phyloP scores from a whole-genome alignment of 176 grass and related monocot species.

The Stipa capillata region DNA sequence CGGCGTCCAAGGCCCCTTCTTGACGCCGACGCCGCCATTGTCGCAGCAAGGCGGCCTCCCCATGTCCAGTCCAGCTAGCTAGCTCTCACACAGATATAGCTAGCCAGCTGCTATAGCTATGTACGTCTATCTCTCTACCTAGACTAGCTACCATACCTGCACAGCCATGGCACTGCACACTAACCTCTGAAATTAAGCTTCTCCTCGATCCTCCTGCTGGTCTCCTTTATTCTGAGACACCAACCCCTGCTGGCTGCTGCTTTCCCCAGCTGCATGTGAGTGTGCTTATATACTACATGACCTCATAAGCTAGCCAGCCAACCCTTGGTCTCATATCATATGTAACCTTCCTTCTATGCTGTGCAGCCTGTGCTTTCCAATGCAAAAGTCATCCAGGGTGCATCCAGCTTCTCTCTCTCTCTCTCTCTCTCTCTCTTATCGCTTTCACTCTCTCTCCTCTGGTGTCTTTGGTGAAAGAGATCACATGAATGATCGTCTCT shows the following conservation, averaged over 20 bases:
- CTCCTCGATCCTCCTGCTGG: neutral
- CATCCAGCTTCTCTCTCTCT: conserved; percentile 1
- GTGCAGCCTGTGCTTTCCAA: conserved; percentile 21
- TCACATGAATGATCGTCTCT: too few relatives aligned
- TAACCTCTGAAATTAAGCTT: conserved; percentile 15
- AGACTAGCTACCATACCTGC: neutral
- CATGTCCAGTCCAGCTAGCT: conserved; percentile 16
- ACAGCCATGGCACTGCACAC: conserved; percentile 10
- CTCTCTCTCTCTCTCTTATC: too few relatives aligned
- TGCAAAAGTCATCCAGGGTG: conserved; percentile 49
- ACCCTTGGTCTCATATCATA: neutral
- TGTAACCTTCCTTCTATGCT: neutral
- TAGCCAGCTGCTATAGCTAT: too few relatives aligned
- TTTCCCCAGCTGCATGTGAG: conserved; percentile 11
- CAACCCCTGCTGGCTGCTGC: neutral
- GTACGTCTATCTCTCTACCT: conserved; percentile 1
- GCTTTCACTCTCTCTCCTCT: too few relatives aligned
- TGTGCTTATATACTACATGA: conserved; percentile 49
- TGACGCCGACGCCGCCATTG: conserved; percentile 27
- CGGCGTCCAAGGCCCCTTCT: conserved; percentile 55
- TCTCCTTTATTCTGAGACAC: conserved; percentile 18
- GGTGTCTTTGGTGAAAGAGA: conserved; percentile 11
- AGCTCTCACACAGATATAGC: neutral
- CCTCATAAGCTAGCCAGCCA: conserved; percentile 2
- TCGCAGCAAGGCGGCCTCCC: conserved; percentile 51